Evolutionary conservation across 140 eudicot species (phyloP).

Genomic region (Bidens hawaiensis): DNA sequence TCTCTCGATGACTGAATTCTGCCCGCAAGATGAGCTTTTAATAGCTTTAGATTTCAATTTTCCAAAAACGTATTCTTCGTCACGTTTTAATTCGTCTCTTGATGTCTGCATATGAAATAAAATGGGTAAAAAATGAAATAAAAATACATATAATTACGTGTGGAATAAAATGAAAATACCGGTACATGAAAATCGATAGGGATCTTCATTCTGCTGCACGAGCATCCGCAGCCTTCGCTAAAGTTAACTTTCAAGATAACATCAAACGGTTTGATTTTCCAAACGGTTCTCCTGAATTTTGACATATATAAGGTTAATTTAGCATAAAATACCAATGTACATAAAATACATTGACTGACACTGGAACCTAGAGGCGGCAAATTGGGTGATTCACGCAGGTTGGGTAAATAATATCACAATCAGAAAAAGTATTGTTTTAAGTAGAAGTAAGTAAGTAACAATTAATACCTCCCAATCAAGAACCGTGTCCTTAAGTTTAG

Average conservation of each 20-base stretch:
- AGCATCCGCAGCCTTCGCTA: conserved; percentile 71
- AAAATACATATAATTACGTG: not conserved
- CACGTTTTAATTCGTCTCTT: conserved; percentile 39
- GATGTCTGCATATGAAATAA: conserved; percentile 40
- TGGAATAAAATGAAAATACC: conserved; percentile 3
- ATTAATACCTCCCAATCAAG: conserved; percentile 93
- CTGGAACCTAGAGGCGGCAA: too few species aligned
- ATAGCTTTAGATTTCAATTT: conserved; percentile 49
- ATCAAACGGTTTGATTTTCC: conserved; percentile 53
- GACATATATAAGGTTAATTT: conserved; percentile 1
- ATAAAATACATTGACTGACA: not conserved
- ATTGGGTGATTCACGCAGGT: too few species aligned
- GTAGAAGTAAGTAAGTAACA: conserved; percentile 10
- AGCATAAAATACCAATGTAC: not conserved
- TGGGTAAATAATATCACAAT: not conserved
- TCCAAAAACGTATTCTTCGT: conserved; percentile 44
- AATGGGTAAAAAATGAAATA: not conserved
- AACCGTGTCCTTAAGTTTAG: conserved; percentile 79
- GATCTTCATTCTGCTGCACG: conserved; percentile 46
- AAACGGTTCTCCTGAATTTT: conserved; percentile 57
- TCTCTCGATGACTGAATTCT: conserved; percentile 54
- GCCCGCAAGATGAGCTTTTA: conserved; percentile 54
- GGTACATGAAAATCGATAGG: conserved; percentile 74
- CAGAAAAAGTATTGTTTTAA: not conserved
- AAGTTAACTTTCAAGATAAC: conserved; percentile 63